Conservation (phyloP, 1,139 yeast species). For the Saccharomyces pastorianus region DNA sequence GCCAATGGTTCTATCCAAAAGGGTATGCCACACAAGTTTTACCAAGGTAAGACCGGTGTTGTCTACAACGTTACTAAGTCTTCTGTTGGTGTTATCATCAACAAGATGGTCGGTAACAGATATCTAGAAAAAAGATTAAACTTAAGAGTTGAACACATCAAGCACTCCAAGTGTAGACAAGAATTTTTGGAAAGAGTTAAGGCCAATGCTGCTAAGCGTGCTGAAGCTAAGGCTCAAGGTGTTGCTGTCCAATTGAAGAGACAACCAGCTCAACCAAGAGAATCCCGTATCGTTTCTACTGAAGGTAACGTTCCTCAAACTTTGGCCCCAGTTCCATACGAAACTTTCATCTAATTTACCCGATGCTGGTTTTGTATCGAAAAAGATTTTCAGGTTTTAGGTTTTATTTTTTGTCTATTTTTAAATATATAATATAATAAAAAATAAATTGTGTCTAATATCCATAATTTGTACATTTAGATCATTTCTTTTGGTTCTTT, state of each 20-base stretch:
- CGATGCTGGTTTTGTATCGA: neutral
- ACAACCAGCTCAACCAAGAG: constrained; percentile 98
- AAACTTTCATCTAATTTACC: constrained; percentile 80
- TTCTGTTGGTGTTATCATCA: constrained; percentile 93
- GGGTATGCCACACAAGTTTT: constrained; percentile 99
- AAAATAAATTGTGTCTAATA: constrained; percentile 1
- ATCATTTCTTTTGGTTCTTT: neutral
- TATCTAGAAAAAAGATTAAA: constrained; percentile 97
- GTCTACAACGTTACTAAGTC: constrained; percentile 98
- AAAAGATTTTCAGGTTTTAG: constrained; percentile 1
- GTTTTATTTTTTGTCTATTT: constrained; percentile 1
- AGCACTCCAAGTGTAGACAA: constrained; percentile 99
- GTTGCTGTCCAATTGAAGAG: constrained; percentile 88
- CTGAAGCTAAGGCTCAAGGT: constrained; percentile 94
- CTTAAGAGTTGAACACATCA: constrained; percentile 97
- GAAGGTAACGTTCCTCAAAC: constrained; percentile 86
- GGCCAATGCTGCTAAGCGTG: constrained; percentile 87
- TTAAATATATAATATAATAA: constrained; percentile 6
- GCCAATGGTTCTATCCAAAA: constrained; percentile 98
- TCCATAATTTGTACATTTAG: neutral
- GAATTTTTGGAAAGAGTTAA: constrained; percentile 98
- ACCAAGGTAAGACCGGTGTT: constrained; percentile 99
- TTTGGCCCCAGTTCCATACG: constrained; percentile 98
- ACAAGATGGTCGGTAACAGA: constrained; percentile 99
- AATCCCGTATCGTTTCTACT: constrained; percentile 70